phyloP scores from a whole-genome alignment of 2,329 filamentous ascomycete species.

The Sphaerulina vaccinii region DNA sequence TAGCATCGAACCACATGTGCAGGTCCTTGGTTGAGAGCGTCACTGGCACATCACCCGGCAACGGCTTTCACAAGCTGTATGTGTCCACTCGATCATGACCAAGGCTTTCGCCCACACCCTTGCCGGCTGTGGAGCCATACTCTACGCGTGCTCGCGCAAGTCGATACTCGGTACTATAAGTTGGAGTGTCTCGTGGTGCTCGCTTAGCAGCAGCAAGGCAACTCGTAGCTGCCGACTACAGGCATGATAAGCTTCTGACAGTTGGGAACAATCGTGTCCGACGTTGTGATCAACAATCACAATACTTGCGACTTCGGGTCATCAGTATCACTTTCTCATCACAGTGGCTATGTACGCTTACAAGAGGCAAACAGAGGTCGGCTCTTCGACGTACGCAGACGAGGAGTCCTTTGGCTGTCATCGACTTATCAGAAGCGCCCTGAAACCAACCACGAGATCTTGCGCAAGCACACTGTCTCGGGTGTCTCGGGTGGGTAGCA shows the following conservation, averaged over 20 bases:
- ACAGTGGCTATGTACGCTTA: neutral
- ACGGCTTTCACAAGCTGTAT: neutral
- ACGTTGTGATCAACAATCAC: neutral
- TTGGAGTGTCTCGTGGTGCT: neutral
- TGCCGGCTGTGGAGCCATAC: neutral
- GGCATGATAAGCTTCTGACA: neutral
- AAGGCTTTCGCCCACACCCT: neutral
- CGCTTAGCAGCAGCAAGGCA: neutral
- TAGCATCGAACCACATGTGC: neutral
- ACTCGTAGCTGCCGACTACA: neutral
- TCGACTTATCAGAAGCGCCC: neutral
- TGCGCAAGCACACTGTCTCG: neutral
- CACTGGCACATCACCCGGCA: neutral
- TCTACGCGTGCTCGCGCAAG: neutral
- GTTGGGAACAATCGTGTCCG: neutral
- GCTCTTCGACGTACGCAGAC: neutral
- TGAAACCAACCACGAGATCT: neutral
- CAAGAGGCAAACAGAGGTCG: neutral
- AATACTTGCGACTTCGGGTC: neutral
- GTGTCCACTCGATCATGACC: too few species aligned
- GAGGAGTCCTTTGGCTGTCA: neutral
- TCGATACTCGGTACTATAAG: neutral
- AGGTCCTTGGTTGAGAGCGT: neutral
- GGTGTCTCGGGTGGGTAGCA: neutral
- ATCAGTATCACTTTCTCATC: neutral